Evolutionary conservation across 306 rosid species (phyloP).

Genomic region (Prinsepia uniflora): DNA sequence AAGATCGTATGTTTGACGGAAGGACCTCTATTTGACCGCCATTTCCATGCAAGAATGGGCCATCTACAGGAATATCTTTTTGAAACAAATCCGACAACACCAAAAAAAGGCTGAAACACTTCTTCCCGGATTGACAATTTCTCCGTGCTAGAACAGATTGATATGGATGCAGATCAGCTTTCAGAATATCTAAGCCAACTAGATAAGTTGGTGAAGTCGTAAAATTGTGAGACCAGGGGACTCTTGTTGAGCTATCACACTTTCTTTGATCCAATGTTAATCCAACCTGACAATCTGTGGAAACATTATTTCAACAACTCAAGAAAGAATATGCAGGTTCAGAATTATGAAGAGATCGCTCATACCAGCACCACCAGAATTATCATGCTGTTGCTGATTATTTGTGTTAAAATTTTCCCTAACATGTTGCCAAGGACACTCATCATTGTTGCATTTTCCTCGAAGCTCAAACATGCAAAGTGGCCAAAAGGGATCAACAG

Average conservation of each 20-base stretch:
- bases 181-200: constrained; percentile 70
- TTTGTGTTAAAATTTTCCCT: constrained; percentile 49
- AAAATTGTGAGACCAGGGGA: constrained; percentile 36
- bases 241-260: constrained; percentile 40
- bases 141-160: constrained; percentile 47
- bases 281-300: constrained; percentile 49
- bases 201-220: constrained; percentile 58
- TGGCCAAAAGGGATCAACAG: constrained; percentile 85
- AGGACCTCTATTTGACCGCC: constrained; percentile 64
- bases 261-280: constrained; percentile 26
- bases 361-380: constrained; percentile 58
- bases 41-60: constrained; percentile 42
- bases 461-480: constrained; percentile 96
- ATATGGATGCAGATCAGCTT: constrained; percentile 47
- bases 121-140: constrained; percentile 62
- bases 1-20: constrained; percentile 62
- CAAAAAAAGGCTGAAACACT: constrained; percentile 64
- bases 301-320: constrained; percentile 21
- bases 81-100: constrained; percentile 53
- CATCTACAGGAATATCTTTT: constrained; percentile 42
- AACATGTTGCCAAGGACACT: constrained; percentile 94
- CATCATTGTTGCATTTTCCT: constrained; percentile 98
- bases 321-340: constrained; percentile 14
- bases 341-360: constrained; percentile 12
- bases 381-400: constrained; percentile 35